Conservation (phyloP, 805 yeast genomes). For the Myxozyma mucilagina region DNA sequence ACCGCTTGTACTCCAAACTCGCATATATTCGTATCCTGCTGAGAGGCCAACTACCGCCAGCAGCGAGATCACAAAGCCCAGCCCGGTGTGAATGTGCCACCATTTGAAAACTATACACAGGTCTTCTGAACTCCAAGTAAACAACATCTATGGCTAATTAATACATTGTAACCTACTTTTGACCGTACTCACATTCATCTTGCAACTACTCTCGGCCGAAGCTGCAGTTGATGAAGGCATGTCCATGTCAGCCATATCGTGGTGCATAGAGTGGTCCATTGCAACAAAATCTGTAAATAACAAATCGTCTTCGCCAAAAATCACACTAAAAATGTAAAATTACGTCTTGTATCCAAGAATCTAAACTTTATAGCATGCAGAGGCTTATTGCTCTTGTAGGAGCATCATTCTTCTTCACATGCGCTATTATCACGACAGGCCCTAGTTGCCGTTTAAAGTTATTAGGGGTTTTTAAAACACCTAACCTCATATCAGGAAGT, state of each 20-base stretch:
- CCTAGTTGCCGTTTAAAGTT: not conserved
- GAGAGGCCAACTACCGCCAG: conserved; percentile 51
- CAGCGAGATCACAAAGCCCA: conserved; percentile 56
- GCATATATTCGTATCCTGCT: conserved; percentile 63
- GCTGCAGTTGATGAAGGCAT: not conserved
- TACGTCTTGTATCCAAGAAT: too few species aligned
- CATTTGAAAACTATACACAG: conserved; percentile 71
- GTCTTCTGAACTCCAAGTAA: conserved; percentile 75
- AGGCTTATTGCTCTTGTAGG: too few species aligned
- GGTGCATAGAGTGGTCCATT: conserved; percentile 9
- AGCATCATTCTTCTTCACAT: too few species aligned
- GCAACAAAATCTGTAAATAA: not conserved
- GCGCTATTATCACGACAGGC: not conserved
- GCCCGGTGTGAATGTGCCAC: conserved; percentile 69
- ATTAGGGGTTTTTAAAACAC: not conserved
- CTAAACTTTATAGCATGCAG: too few species aligned
- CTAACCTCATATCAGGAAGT: not conserved
- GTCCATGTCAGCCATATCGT: not conserved
- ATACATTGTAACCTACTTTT: not conserved
- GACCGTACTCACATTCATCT: conserved; percentile 13
- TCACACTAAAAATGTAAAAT: too few species aligned
- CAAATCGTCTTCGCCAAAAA: too few species aligned
- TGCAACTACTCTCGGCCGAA: conserved; percentile 6
- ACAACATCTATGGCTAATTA: conserved; percentile 51
- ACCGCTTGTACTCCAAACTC: conserved; percentile 30